Base-by-base conservation (phyloP, 73 alveolate species). In the Blepharisma japonicum region DNA sequence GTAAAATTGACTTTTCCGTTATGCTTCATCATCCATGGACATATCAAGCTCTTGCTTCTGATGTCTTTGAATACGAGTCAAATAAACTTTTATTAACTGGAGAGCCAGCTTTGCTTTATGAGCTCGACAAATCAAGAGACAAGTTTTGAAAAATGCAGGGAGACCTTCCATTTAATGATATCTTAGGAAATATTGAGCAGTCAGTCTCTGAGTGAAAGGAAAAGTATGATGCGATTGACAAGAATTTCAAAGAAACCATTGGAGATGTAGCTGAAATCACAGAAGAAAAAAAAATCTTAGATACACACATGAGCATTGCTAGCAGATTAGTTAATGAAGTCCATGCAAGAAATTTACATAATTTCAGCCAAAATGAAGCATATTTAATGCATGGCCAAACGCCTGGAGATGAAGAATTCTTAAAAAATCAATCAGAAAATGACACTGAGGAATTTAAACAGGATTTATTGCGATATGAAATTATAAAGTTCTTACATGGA, bases 1-100 rank as follows among this genome's bases (percentile, higher is more conserved):
- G 74, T 8, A 61, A 14, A 8, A 61, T 25, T 61, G 74, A 61
- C 5, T 61, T 61, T 14, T 14, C 47, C 0, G 47, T 61, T 3
- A 61, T 61, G 74, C 47, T 61, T 8, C 74, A 61, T 61, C 74
- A 61, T 61, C 47, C 74, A 18, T 61, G 74, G 74, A 61, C 50
- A 9, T 61, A 61, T 61, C 74, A 61, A 25, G 74, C 74, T 2
- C 47, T 61, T 2, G 14, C 23, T 8, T 61, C 14, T 61, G 74
- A 61, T 5, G 47, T 61, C 0, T 61, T 61, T 61, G 39, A n/a
- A 9, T 14, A 61, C 23, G 47, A n/a, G 23, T 8, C 47, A 48
- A 61, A 61, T 61, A 61, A 61, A 5, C n/a, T 61, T 9, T 14
- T 18, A 25, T 20, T 61, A 3, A 1, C 74, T 5, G 47, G 18